Conservation (phyloP, 257 asterid species). For the Solanum sejunctum region DNA sequence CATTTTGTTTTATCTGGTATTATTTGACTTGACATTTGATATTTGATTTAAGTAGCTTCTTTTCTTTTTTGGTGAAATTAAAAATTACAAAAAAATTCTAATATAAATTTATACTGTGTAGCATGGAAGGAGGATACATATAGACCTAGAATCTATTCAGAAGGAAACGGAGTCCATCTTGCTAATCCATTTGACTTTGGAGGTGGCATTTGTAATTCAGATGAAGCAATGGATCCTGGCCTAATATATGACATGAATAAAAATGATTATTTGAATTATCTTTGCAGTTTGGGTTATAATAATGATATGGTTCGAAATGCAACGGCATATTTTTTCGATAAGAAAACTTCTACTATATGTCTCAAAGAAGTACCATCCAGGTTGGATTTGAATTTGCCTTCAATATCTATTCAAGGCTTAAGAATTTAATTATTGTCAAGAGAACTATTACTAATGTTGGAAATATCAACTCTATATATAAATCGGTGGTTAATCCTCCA, state of each 20-base stretch:
- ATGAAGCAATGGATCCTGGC: constrained; percentile 24
- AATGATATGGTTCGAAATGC: not conserved
- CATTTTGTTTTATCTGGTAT: too few species aligned
- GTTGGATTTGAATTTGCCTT: constrained; percentile 5
- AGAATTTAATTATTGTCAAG: not conserved
- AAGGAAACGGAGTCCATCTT: constrained; percentile 12
- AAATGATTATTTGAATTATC: constrained; percentile 17
- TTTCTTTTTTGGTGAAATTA: not conserved
- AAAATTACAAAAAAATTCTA: not conserved
- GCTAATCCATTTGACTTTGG: constrained; percentile 36
- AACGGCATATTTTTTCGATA: not conserved
- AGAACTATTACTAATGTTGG: constrained; percentile 15
- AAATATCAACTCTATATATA: not conserved
- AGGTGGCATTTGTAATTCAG: constrained; percentile 29
- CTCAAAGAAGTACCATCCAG: not conserved
- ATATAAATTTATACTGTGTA: not conserved
- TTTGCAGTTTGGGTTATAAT: constrained; percentile 20
- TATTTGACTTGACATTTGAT: not conserved
- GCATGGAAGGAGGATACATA: not conserved
- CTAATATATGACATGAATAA: constrained; percentile 20
- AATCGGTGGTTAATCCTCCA: not conserved
- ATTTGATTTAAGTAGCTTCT: not conserved
- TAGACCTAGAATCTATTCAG: not conserved
- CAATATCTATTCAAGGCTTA: constrained; percentile 4
- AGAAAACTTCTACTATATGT: not conserved